These are phyloP conservation scores for Trichophyton schoenleinii DNA, from an alignment of 2,329 filamentous ascomycete genomes.

Conservation along the genomic window DNA sequence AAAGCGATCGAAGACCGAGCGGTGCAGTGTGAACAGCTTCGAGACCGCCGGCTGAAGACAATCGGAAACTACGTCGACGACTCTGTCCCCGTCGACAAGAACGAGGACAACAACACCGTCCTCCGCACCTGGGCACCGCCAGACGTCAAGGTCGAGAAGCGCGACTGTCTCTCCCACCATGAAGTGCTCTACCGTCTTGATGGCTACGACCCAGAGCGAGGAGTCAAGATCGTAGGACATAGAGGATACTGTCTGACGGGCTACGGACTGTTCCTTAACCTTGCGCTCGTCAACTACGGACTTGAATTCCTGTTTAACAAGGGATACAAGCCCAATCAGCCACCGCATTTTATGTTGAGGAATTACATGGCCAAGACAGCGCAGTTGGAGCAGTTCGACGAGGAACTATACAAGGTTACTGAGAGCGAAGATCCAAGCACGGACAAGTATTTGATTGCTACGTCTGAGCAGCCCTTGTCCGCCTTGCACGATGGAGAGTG, in stretches of 20 bases:
- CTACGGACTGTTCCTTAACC: conserved; percentile 83
- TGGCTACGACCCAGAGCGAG: conserved; percentile 84
- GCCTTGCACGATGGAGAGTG: conserved; percentile 89
- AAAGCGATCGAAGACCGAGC: conserved; percentile 65
- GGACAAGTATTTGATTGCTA: conserved; percentile 75
- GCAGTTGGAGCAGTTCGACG: conserved; percentile 92
- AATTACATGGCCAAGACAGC: conserved; percentile 97
- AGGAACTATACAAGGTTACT: conserved; percentile 91
- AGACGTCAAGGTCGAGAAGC: conserved; percentile 60
- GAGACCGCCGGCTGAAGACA: conserved; percentile 66
- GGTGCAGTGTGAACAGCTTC: conserved; percentile 57
- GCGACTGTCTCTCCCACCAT: conserved; percentile 75
- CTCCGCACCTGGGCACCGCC: conserved; percentile 71
- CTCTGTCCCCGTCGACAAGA: conserved; percentile 68
- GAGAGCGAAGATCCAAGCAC: conserved; percentile 72
- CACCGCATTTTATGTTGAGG: conserved; percentile 88
- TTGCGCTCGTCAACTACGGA: conserved; percentile 89
- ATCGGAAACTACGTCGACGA: conserved; percentile 90
- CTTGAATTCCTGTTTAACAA: conserved; percentile 73
- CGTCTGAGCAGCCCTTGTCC: conserved; percentile 88
- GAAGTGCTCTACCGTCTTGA: conserved; percentile 80
- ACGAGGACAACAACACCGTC: conserved; percentile 76
- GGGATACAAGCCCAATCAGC: conserved; percentile 71
- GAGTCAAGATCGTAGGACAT: conserved; percentile 88
- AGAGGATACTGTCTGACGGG: conserved; percentile 83